Percentiles rank a stretch among this genome's conserved stretches.
Conservation (phyloP, 2,329 filamentous ascomycete species). For the Rutstroemia sp. region DNA sequence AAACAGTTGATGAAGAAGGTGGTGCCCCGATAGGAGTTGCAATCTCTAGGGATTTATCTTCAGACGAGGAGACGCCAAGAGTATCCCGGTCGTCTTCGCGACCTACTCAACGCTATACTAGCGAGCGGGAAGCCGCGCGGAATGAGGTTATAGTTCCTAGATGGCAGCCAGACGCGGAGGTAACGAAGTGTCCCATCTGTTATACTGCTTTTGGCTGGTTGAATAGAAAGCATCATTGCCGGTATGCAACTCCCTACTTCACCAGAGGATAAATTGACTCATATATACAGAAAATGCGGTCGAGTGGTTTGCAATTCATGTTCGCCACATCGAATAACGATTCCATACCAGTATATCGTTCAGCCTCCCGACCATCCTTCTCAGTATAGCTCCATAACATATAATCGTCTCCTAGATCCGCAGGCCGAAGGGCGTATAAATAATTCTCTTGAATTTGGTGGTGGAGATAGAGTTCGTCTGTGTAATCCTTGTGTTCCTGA, state of each 20-base stretch:
- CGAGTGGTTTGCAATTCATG: conserved; percentile 84
- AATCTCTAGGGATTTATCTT: neutral
- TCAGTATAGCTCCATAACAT: conserved; percentile 8
- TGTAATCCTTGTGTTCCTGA: conserved; percentile 70
- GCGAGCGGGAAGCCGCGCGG: neutral
- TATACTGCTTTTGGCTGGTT: conserved; percentile 61
- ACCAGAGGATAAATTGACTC: neutral
- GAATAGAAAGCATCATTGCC: conserved; percentile 87
- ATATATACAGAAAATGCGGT: conserved; percentile 66
- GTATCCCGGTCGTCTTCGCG: neutral
- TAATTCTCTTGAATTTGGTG: conserved; percentile 38
- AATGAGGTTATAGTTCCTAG: conserved; percentile 50
- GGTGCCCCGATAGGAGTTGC: neutral
- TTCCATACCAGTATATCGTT: conserved; percentile 88
- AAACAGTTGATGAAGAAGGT: neutral
- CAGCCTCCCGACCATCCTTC: conserved; percentile 48
- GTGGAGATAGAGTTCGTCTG: conserved; percentile 60
- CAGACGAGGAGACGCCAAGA: conserved; percentile 4
- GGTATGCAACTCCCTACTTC: conserved; percentile 40
- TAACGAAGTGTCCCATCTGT: conserved; percentile 79
- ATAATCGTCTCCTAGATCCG: conserved; percentile 15
- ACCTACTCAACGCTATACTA: neutral
- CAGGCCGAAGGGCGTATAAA: conserved; percentile 15
- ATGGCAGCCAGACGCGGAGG: conserved; percentile 87
- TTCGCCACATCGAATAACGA: conserved; percentile 91